These are phyloP conservation scores for Suillus brevipes DNA, from an alignment of 768 basidiomycete species.

Conservation along the genomic window DNA sequence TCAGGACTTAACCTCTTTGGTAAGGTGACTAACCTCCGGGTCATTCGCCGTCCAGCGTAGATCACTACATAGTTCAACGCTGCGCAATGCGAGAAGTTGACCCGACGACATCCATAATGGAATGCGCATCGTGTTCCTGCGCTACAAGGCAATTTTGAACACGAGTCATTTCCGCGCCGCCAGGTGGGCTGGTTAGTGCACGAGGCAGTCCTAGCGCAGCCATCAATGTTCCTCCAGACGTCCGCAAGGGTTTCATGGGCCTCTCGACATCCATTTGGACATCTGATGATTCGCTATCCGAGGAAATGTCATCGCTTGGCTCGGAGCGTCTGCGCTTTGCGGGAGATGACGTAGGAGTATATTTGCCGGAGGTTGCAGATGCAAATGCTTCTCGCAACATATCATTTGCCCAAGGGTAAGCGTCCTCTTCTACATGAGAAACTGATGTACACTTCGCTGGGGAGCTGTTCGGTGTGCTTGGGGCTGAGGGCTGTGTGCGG, in stretches of 20 bases:
- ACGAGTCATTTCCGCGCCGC: conserved; percentile 35
- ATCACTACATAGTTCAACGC: conserved; percentile 19
- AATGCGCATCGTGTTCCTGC: conserved; percentile 20
- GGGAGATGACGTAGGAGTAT: conserved; percentile 33
- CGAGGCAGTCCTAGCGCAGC: conserved; percentile 25
- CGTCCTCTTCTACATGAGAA: conserved; percentile 23
- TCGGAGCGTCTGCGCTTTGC: conserved; percentile 37
- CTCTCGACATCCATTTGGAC: conserved; percentile 30
- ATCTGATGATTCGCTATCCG: conserved; percentile 18
- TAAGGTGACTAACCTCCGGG: conserved; percentile 28
- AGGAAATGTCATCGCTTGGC: conserved; percentile 19
- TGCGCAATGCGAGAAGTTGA: conserved; percentile 27
- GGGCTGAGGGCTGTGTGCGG: conserved; percentile 40
- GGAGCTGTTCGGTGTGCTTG: conserved; percentile 18
- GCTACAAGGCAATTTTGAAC: conserved; percentile 22
- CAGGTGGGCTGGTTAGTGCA: conserved; percentile 24
- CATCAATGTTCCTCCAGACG: conserved; percentile 31
- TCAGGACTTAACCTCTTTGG: conserved; percentile 7
- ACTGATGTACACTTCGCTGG: conserved; percentile 31
- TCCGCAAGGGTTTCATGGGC: conserved; percentile 38
- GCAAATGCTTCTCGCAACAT: conserved; percentile 51
- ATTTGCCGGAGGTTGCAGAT: conserved; percentile 32
- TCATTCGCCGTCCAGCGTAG: conserved; percentile 7
- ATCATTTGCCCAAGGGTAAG: conserved; percentile 60
- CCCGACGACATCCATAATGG: conserved; percentile 20